Base-by-base conservation (phyloP, 78 protist genomes). In the Speleostelium caveatum region DNA sequence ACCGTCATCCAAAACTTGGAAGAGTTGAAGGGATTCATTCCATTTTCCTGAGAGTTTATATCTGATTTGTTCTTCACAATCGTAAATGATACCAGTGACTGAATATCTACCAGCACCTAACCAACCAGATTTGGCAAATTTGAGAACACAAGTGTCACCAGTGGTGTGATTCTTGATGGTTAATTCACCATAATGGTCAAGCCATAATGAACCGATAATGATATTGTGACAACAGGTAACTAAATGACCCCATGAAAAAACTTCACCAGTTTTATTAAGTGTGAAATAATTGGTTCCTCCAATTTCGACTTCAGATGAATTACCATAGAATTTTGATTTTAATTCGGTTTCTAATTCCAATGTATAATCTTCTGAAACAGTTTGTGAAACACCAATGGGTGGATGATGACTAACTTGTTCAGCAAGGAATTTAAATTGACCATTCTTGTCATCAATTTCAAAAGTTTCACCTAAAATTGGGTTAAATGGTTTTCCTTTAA, bases 401-500 rank as follows among this genome's bases (percentile, higher is more conserved):
- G 94, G 94, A 39, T 88, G 94, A 72, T 88, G 94, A 28, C 69
- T 45, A 26, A 88, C 94, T 72, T 88, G 87, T 67, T 75, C 86
- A 22, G 94, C 79, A 75, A 75, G 42, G 75, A 86, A 73, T 36
- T 32, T 88, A 53, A 49, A 79, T 36, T 65, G 67, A 41, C 87
- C 76, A 7, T 83, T 74, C 38, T 83, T 55, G 21, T 68, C 80
- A 33, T 33, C 78, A 75, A 88, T 73, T 67, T 88, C 94, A 72
- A 78, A 88, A 22, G 94, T 88, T 72, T 88, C 94, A 51, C 94
- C 94, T 55, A 88, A 66, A 67, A 88, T 75, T 76, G 94, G 94
- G 28, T 88, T 88, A 60, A 88, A 88, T 88, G 94, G 94, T 72
- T 88, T 88, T 58, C 63, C 91, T 83, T n/a, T 68, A 32, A 7